Conservation (phyloP, 2,329 filamentous ascomycete species). For the Pleurostoma richardsiae region DNA sequence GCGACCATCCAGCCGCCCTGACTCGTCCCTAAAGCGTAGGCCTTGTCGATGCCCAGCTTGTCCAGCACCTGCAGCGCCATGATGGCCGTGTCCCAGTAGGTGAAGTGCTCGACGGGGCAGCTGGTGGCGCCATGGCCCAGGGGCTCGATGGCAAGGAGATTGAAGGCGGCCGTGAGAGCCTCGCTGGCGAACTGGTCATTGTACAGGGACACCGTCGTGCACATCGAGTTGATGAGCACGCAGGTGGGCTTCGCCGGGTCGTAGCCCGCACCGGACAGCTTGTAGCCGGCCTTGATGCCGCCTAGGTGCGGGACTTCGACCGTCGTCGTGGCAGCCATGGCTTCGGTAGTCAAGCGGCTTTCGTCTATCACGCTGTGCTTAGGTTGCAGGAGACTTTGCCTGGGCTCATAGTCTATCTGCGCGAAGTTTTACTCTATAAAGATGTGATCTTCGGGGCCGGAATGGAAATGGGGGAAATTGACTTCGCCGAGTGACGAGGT, state of each 20-base stretch:
- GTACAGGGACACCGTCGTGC: slow-evolving; percentile 41
- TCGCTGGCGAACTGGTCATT: slow-evolving; percentile 34
- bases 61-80: slow-evolving; percentile 54
- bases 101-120: slow-evolving; percentile 39
- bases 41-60: slow-evolving; percentile 38
- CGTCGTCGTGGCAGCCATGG: slow-evolving; percentile 31
- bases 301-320: slow-evolving; percentile 41
- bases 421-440: too few relatives aligned
- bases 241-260: slow-evolving; percentile 46
- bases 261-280: slow-evolving; percentile 17
- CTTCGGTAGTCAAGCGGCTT: too few relatives aligned
- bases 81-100: slow-evolving; percentile 49
- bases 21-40: slow-evolving; percentile 44
- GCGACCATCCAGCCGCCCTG: slow-evolving; percentile 47
- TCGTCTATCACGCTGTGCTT: too few relatives aligned
- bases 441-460: too few relatives aligned
- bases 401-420: too few relatives aligned
- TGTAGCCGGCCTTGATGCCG: slow-evolving; percentile 38
- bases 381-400: too few relatives aligned
- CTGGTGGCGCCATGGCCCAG: slow-evolving; percentile 45
- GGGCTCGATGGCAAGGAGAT: slow-evolving; percentile 47
- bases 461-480: too few relatives aligned
- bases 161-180: slow-evolving; percentile 32
- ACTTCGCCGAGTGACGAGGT: too few relatives aligned
- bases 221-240: slow-evolving; percentile 48